Percentiles rank a stretch among this genome's conserved stretches.
Conservation (phyloP, 805 yeast genomes). For the Saccharomyces kudriavzevii region DNA sequence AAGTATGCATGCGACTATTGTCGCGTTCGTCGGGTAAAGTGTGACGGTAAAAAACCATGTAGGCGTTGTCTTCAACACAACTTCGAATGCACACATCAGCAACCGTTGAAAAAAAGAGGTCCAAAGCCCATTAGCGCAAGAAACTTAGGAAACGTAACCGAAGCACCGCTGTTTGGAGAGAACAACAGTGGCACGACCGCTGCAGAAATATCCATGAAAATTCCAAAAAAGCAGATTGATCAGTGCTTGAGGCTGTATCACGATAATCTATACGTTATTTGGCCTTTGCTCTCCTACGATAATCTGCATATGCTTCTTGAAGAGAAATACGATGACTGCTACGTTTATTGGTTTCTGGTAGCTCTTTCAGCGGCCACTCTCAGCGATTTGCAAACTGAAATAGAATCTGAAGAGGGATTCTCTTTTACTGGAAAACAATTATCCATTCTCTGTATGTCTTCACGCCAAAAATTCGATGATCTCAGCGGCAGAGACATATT, state of each 20-base stretch:
- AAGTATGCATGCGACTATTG: slow-evolving; percentile 17
- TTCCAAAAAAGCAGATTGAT: not conserved
- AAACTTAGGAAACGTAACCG: not conserved
- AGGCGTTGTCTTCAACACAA: slow-evolving; percentile 11
- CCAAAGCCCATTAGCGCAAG: not conserved
- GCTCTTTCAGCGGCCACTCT: not conserved
- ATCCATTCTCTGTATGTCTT: not conserved
- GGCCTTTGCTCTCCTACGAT: not conserved
- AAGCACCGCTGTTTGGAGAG: not conserved
- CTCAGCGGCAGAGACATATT: not conserved
- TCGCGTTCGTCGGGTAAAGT: slow-evolving; percentile 20
- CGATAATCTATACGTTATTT: not conserved
- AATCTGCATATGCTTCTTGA: not conserved
- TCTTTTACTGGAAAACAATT: not conserved
- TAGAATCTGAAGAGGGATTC: not conserved
- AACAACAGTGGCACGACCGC: not conserved
- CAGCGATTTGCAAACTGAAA: not conserved
- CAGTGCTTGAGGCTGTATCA: not conserved
- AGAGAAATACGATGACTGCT: not conserved
- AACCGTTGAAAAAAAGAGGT: not conserved
- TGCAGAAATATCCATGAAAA: not conserved
- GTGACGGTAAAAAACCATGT: slow-evolving; percentile 21
- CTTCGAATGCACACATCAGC: slow-evolving; percentile 9
- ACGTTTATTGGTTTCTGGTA: not conserved
- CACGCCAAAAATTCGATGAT: not conserved